Evolutionary conservation across 1,139 yeast genomes (phyloP).

Genomic region (Zygosaccharomyces sapae): DNA sequence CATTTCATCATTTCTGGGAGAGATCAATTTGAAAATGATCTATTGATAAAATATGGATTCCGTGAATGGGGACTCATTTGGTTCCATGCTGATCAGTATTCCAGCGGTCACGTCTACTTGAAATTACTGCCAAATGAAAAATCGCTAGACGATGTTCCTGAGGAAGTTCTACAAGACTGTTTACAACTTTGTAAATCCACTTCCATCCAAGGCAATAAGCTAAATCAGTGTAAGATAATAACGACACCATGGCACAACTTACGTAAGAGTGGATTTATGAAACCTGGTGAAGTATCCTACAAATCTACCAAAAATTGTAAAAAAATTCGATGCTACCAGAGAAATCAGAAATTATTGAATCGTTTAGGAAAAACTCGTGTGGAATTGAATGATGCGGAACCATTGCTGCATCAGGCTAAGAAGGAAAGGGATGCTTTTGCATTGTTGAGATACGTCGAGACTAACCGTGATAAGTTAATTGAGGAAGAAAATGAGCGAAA

Average conservation of each 20-base stretch:
- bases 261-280: slow-evolving; percentile 70
- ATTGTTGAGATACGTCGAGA: slow-evolving; percentile 20
- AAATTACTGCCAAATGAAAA: slow-evolving; percentile 48
- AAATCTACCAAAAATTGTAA: slow-evolving; percentile 52
- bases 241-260: slow-evolving; percentile 77
- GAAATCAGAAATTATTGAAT: slow-evolving; percentile 62
- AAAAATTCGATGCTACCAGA: slow-evolving; percentile 51
- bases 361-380: slow-evolving; percentile 63
- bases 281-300: slow-evolving; percentile 78
- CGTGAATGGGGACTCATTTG: slow-evolving; percentile 58
- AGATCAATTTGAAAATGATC: slow-evolving; percentile 73
- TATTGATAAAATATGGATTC: slow-evolving; percentile 63
- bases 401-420: slow-evolving; percentile 30
- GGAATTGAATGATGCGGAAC: slow-evolving; percentile 46
- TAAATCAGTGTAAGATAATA: slow-evolving; percentile 63
- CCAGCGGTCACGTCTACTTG: slow-evolving; percentile 79
- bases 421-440: slow-evolving; percentile 31
- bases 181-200: slow-evolving; percentile 78
- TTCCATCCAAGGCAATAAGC: slow-evolving; percentile 74
- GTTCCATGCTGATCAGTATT: slow-evolving; percentile 79
- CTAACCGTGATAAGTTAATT: slow-evolving; percentile 22
- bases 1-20: slow-evolving; percentile 53
- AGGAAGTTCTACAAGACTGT: slow-evolving; percentile 52
- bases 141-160: slow-evolving; percentile 49
- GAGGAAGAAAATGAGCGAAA: slow-evolving; percentile 25